Evolutionary conservation across 306 rosid genomes (phyloP), one percentile per base, ranked within the genome.

Genomic region (Alnus rubra): DNA sequence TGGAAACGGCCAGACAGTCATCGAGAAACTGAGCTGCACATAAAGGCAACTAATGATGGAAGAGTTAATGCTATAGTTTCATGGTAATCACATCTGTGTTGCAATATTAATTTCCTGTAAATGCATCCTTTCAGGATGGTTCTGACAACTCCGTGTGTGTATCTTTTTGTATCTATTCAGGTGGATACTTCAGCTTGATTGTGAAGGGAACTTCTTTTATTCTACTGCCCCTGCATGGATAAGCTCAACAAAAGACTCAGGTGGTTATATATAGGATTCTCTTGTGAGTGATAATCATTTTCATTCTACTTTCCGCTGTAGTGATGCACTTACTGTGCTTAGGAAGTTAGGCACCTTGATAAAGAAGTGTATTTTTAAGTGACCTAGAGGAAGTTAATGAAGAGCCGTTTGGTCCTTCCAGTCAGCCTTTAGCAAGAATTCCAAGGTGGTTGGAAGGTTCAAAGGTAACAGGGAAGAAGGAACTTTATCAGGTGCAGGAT

Each of bases 111-210:
- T 73, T 5, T 55, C 18, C 72, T 62, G 53, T 10, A n/a, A 72
- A 12, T n/a, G 63, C 45, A 69, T 58, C 51, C 79, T 33, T 11
- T 19, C 50, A 45, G 15, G 69, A 53, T 51, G 28, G 48, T 33
- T 76, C 55, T 63, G 56, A 59, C 15, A 74, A 15, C 47, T 59
- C 71, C 4, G 47, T 7, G 4, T 56, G 28, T 60, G 18, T 28
- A 73, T 69, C 31, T 71, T 28, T 60, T 28, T 60, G 33, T 52
- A 9, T 67, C 28, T 77, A 73, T 79, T 63, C 73, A 94, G 98
- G 98, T 94, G 97, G 98, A 82, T 83, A 78, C 95, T 94, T 81
- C 98, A 94, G 87, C 93, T 94, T 53, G 98, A 92, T 88, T 83
- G 50, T 11, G 92, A 94, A 82, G 98, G 98, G 79, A 90, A 91